Evolutionary conservation across 495 filamentous ascomycete genomes (phyloP).

Genomic region (Xylaria sp.): DNA sequence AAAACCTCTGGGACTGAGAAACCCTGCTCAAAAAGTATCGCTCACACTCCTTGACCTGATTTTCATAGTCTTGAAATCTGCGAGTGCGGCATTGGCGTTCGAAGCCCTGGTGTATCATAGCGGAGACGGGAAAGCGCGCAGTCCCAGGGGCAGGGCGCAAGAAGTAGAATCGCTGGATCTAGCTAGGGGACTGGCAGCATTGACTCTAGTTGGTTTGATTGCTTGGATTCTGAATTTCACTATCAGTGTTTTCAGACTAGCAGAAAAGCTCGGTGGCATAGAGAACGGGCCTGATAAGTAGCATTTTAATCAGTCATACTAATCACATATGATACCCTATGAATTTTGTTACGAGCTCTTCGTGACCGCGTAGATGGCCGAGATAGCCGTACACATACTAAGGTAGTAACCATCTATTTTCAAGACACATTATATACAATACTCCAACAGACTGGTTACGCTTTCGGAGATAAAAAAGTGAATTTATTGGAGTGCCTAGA

Average conservation of each 20-base stretch:
- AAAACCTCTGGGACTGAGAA: constrained; percentile 87
- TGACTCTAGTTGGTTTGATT: constrained; percentile 82
- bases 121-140: constrained; percentile 32
- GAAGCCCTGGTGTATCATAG: constrained; percentile 76
- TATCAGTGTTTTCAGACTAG: constrained; percentile 85
- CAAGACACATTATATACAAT: not conserved
- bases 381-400: not conserved
- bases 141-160: constrained; percentile 10
- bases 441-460: not conserved
- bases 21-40: constrained; percentile 80
- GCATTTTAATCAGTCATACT: constrained; percentile 1
- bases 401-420: not conserved
- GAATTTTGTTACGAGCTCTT: not conserved
- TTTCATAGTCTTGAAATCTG: constrained; percentile 95
- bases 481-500: no score
- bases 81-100: constrained; percentile 89
- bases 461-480: not conserved
- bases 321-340: constrained; percentile 19
- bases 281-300: constrained; percentile 51
- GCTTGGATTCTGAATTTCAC: constrained; percentile 91
- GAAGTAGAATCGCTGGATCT: constrained; percentile 64
- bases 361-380: not conserved
- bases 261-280: constrained; percentile 70
- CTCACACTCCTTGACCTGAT: constrained; percentile 90
- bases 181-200: constrained; percentile 79